Conservation (phyloP, 805 yeast genomes). For the Pichia insulana region DNA sequence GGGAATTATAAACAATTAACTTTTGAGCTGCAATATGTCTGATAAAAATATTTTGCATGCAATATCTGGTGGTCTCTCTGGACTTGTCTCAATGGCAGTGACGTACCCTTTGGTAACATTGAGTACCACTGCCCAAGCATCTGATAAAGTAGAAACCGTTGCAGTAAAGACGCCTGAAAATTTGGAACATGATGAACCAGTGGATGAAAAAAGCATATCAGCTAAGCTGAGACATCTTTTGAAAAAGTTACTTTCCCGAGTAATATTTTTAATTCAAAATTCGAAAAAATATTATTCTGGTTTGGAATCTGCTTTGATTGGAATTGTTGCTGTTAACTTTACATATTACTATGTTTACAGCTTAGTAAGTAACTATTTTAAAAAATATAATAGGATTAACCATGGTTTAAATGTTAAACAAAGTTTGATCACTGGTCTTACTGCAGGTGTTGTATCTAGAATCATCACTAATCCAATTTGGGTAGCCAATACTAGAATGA, state of each 20-base stretch:
- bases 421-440: conserved; percentile 68
- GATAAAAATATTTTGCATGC: conserved; percentile 59
- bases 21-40: conserved; percentile 22
- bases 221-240: background rate
- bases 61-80: conserved; percentile 91
- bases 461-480: conserved; percentile 82
- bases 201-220: background rate
- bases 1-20: too few relatives aligned
- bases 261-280: conserved; percentile 44
- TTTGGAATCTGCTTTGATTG: conserved; percentile 77
- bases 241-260: conserved; percentile 34
- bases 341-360: conserved; percentile 89
- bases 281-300: conserved; percentile 71
- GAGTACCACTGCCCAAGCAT: conserved; percentile 83
- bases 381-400: conserved; percentile 11
- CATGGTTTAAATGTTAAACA: conserved; percentile 48
- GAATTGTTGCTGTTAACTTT: conserved; percentile 79
- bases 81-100: conserved; percentile 75
- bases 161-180: background rate
- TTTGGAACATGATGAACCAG: conserved; percentile 3
- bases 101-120: conserved; percentile 86
- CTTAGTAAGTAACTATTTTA: conserved; percentile 31
- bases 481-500: conserved; percentile 90
- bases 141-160: conserved; percentile 5
- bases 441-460: conserved; percentile 83